Percentiles rank a stretch among this genome's conserved stretches.
Evolutionary conservation across 805 yeast genomes (phyloP).

Genomic region (Starmerella vaccinii): DNA sequence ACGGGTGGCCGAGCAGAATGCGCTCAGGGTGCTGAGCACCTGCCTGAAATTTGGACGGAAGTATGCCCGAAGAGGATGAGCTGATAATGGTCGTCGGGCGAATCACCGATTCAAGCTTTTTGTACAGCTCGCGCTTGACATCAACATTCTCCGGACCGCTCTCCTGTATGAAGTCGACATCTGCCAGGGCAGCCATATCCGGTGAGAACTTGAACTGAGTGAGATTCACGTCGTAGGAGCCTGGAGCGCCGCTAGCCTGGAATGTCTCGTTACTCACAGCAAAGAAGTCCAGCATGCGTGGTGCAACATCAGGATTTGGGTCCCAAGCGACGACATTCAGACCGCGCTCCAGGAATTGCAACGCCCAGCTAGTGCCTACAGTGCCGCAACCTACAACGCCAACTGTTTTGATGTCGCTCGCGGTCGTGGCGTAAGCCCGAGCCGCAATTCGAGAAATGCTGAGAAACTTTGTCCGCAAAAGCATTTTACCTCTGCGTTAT

Average conservation of each 20-base stretch:
- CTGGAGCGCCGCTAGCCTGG: constrained; percentile 10
- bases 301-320: constrained; percentile 11
- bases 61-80: constrained; percentile 15
- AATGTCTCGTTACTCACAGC: constrained; percentile 9
- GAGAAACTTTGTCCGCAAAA: background rate
- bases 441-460: background rate
- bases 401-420: constrained; percentile 9
- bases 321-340: constrained; percentile 14
- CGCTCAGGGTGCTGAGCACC: constrained; percentile 18
- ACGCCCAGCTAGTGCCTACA: constrained; percentile 17
- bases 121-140: constrained; percentile 10
- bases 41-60: constrained; percentile 15
- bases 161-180: constrained; percentile 17
- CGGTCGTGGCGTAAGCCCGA: background rate
- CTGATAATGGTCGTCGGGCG: constrained; percentile 13
- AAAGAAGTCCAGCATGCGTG: constrained; percentile 10
- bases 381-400: constrained; percentile 18
- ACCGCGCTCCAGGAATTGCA: constrained; percentile 13
- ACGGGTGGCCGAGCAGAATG: constrained; percentile 19
- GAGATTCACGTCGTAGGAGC: background rate
- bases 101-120: constrained; percentile 9
- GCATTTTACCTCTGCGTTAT: background rate
- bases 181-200: background rate
- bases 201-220: constrained; percentile 9
- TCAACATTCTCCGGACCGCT: constrained; percentile 16